Evolutionary conservation across 495 filamentous ascomycete species (phyloP).

Genomic region (Aspergillus bertholletiae): DNA sequence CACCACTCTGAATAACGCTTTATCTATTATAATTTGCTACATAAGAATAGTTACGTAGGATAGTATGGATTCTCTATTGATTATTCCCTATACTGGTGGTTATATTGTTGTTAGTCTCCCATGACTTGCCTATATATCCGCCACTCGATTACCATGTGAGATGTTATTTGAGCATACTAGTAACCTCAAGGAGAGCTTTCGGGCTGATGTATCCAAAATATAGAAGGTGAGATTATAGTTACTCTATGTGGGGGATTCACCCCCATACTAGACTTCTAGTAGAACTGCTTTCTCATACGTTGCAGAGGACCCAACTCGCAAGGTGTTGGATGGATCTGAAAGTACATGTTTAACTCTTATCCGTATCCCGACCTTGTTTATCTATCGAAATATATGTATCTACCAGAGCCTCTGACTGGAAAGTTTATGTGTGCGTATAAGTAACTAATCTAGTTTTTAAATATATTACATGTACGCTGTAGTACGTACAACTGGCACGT

Average conservation of each 20-base stretch:
- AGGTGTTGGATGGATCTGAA: not conserved
- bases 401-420: not conserved
- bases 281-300: too few species aligned
- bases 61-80: not conserved
- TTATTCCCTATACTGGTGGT: not conserved
- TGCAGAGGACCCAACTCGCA: too few species aligned
- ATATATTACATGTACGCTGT: conserved; percentile 8
- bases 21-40: not conserved
- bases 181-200: not conserved
- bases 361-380: not conserved
- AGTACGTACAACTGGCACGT: conserved; percentile 14
- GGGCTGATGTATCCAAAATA: not conserved
- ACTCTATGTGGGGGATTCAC: too few species aligned
- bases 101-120: not conserved
- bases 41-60: not conserved
- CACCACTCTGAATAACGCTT: not conserved
- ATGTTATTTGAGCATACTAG: not conserved
- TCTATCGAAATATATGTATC: not conserved
- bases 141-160: not conserved
- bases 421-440: not conserved
- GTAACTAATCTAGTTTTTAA: not conserved
- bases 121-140: not conserved
- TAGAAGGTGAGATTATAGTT: too few species aligned
- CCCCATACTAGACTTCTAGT: too few species aligned
- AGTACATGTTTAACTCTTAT: not conserved